Conservation (phyloP, 2,329 filamentous ascomycete genomes). For the Ceratocystis diversiconidia region DNA sequence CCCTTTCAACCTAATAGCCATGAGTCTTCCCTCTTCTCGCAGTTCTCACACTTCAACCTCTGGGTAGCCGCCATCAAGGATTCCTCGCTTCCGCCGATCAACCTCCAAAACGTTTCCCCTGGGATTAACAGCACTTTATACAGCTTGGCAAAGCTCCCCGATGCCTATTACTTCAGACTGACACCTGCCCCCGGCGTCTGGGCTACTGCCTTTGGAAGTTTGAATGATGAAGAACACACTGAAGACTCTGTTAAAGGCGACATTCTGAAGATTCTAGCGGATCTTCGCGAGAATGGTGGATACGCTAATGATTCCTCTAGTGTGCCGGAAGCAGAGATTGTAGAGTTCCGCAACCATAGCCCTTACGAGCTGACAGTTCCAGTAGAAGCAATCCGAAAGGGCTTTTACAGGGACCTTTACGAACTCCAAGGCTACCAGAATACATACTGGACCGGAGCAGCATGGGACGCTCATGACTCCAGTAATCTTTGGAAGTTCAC, state of each 20-base stretch:
- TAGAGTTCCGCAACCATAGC: conserved; percentile 24
- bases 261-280: conserved; percentile 14
- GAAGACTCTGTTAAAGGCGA: conserved; percentile 18
- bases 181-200: conserved; percentile 1
- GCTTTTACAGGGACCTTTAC: conserved; percentile 26
- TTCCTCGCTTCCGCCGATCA: background rate
- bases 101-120: conserved; percentile 5
- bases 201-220: conserved; percentile 17
- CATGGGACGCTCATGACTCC: conserved; percentile 19
- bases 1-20: conserved; percentile 21
- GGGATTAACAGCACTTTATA: conserved; percentile 16
- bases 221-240: conserved; percentile 12
- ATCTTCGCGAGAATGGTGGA: conserved; percentile 13
- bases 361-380: conserved; percentile 23
- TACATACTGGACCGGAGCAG: conserved; percentile 28
- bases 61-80: conserved; percentile 6
- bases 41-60: conserved; percentile 9
- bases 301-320: conserved; percentile 4
- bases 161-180: conserved; percentile 2
- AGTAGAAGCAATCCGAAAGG: conserved; percentile 22
- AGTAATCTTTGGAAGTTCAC: conserved; percentile 22
- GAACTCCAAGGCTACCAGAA: conserved; percentile 25
- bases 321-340: conserved; percentile 20
- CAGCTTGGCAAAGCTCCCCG: conserved; percentile 7
- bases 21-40: conserved; percentile 12